These are phyloP conservation scores for Diaporthe sp. DNA, from an alignment of 2,329 filamentous ascomycete species.

Conservation along the genomic window DNA sequence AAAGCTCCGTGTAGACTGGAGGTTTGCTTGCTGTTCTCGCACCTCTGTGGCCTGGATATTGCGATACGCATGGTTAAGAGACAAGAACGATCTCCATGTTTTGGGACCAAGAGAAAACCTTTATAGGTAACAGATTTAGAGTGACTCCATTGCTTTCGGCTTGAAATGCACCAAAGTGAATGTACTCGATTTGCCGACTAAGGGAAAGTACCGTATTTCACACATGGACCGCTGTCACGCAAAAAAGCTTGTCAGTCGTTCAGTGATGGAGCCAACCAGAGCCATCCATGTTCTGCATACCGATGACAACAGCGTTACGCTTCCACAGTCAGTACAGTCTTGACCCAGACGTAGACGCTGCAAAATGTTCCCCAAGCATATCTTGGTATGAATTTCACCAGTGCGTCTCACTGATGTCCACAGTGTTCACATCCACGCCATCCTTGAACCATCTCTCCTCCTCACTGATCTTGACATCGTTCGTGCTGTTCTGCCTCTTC, in stretches of 20 bases:
- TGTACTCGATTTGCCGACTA: accelerated
- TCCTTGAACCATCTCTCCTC: slow-evolving; percentile 78
- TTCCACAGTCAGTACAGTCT: too few relatives aligned
- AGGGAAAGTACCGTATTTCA: background rate
- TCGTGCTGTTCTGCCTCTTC: slow-evolving; percentile 83
- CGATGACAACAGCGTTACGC: too few relatives aligned
- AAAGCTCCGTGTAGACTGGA: too few relatives aligned
- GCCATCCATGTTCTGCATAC: background rate
- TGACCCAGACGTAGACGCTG: too few relatives aligned
- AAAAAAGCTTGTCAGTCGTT: background rate
- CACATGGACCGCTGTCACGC: background rate
- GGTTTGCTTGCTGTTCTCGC: background rate
- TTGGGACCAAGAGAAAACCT: too few relatives aligned
- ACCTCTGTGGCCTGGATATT: background rate
- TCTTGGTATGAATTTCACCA: slow-evolving; percentile 62
- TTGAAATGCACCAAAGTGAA: background rate
- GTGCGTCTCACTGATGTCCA: slow-evolving; percentile 76
- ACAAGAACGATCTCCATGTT: background rate
- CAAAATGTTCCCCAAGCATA: too few relatives aligned
- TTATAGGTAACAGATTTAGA: background rate
- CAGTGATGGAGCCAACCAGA: too few relatives aligned
- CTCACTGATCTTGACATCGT: slow-evolving; percentile 75
- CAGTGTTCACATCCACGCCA: slow-evolving; percentile 76
- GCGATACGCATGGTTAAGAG: background rate
- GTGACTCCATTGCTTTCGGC: background rate